phyloP scores from a whole-genome alignment of 2,329 filamentous ascomycete genomes.

The Fusarium luffae region DNA sequence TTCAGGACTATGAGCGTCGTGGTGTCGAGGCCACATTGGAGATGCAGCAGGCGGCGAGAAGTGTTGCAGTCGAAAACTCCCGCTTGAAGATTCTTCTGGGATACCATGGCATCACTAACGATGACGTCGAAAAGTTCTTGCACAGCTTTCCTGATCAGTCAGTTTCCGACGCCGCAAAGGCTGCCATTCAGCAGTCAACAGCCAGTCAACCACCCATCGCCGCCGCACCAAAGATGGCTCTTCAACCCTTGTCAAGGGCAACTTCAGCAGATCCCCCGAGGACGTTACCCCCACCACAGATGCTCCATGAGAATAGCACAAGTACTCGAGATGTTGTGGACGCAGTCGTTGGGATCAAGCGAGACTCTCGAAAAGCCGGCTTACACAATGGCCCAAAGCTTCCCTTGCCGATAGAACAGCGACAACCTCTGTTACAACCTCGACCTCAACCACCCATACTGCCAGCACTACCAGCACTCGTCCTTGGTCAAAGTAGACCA shows the following conservation, averaged over 20 bases:
- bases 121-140: conserved; percentile 56
- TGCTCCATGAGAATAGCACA: conserved; percentile 33
- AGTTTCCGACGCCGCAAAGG: conserved; percentile 45
- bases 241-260: conserved; percentile 38
- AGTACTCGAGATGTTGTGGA: conserved; percentile 44
- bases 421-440: conserved; percentile 39
- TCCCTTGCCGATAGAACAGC: conserved; percentile 33
- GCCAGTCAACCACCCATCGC: conserved; percentile 16
- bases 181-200: conserved; percentile 36
- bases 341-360: conserved; percentile 44
- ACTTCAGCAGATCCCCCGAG: conserved; percentile 32
- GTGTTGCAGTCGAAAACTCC: conserved; percentile 61
- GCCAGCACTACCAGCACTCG: conserved; percentile 39
- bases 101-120: conserved; percentile 52
- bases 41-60: conserved; percentile 65
- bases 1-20: conserved; percentile 60
- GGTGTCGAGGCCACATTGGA: conserved; percentile 62
- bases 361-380: conserved; percentile 32
- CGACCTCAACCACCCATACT: conserved; percentile 34
- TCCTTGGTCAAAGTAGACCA: conserved; percentile 42
- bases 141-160: conserved; percentile 50
- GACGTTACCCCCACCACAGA: conserved; percentile 20
- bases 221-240: conserved; percentile 32
- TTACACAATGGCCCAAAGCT: conserved; percentile 8
- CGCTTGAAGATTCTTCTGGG: conserved; percentile 57